These are phyloP conservation scores for Fusarium siculi DNA, from an alignment of 2,329 filamentous ascomycete species.

Conservation along the genomic window DNA sequence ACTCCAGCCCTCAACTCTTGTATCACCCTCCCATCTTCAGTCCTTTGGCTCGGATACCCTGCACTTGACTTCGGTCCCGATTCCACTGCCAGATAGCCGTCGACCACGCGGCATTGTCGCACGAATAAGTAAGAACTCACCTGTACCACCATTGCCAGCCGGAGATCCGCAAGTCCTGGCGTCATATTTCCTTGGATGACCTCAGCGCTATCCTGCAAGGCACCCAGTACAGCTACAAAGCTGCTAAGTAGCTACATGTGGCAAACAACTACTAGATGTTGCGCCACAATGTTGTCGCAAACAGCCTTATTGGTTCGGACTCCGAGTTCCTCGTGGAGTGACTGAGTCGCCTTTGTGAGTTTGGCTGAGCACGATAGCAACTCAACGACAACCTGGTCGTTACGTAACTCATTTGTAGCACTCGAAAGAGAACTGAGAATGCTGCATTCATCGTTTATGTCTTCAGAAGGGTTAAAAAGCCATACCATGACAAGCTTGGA, in stretches of 20 bases:
- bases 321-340: background rate
- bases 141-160: background rate
- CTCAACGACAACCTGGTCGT: background rate
- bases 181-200: too few relatives aligned
- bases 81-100: accelerated
- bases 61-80: background rate
- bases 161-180: background rate
- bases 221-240: background rate
- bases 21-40: background rate
- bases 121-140: background rate
- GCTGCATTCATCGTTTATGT: background rate
- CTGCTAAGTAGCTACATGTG: background rate
- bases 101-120: background rate
- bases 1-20: background rate
- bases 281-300: too few relatives aligned
- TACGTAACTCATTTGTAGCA: accelerated
- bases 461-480: accelerated
- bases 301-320: background rate
- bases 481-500: background rate
- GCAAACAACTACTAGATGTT: background rate
- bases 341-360: background rate
- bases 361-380: background rate
- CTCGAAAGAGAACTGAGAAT: background rate
- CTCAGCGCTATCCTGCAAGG: background rate
- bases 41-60: too few relatives aligned